Percentiles rank a stretch among this genome's conserved stretches.
phyloP scores from a whole-genome alignment of 768 basidiomycete genomes.

The Tylopilus felleus region DNA sequence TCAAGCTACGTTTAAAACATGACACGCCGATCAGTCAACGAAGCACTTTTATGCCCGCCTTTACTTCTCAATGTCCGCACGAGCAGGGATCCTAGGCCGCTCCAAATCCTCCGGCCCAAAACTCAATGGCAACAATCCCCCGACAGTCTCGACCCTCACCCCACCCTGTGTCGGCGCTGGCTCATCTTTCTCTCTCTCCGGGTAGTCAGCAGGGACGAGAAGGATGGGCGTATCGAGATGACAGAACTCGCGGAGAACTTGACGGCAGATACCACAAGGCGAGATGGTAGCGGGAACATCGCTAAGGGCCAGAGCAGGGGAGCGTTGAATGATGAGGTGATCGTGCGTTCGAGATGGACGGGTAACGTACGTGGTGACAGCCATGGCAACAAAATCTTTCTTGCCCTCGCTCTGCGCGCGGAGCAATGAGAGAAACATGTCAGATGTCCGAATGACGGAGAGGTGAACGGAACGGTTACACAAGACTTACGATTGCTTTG shows the following conservation, averaged over 20 bases:
- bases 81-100: constrained; percentile 33
- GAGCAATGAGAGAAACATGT: background rate
- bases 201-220: constrained; percentile 66
- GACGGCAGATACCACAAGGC: constrained; percentile 94
- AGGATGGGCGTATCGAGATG: constrained; percentile 65
- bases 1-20: too few species aligned
- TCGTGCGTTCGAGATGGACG: background rate
- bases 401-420: constrained; percentile 70
- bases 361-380: constrained; percentile 67
- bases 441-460: too few species aligned
- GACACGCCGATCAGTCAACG: too few species aligned
- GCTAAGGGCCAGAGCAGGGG: constrained; percentile 35
- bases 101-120: constrained; percentile 87
- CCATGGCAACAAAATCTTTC: constrained; percentile 67
- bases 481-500: constrained; percentile 76
- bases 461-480: background rate
- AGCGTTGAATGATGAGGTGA: background rate
- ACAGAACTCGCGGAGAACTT: constrained; percentile 87
- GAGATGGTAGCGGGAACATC: constrained; percentile 67
- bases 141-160: constrained; percentile 65
- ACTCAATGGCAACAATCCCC: constrained; percentile 74
- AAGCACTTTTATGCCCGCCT: too few species aligned
- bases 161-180: constrained; percentile 27
- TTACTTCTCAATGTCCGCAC: background rate
- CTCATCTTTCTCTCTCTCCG: constrained; percentile 32